These are phyloP conservation scores for Trametes cinnabarina DNA, from an alignment of 768 basidiomycete genomes.

Conservation along the genomic window DNA sequence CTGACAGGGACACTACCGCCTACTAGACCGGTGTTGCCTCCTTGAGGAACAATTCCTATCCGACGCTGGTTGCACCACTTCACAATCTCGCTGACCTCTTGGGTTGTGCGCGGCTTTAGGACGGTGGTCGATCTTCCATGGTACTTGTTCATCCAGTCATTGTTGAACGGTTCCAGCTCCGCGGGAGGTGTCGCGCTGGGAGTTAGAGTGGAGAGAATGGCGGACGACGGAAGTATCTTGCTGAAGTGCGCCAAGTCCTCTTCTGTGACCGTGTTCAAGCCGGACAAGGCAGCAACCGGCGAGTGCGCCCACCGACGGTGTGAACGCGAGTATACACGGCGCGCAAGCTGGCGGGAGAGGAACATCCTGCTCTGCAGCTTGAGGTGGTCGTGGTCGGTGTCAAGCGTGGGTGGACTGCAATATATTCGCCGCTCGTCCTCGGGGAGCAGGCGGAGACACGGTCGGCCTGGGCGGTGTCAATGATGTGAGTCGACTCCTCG, in stretches of 20 bases:
- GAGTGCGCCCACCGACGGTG: conserved; percentile 26
- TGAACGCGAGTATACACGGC: conserved; percentile 8
- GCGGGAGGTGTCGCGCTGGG: conserved; percentile 45
- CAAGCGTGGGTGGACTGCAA: not conserved
- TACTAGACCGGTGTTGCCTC: conserved; percentile 97
- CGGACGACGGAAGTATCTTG: conserved; percentile 57
- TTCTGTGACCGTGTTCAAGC: conserved; percentile 43
- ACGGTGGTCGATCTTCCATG: conserved; percentile 81
- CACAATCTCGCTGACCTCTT: conserved; percentile 86
- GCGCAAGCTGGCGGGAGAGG: conserved; percentile 20
- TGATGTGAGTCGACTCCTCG: not conserved
- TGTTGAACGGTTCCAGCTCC: conserved; percentile 79
- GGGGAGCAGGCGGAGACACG: not conserved
- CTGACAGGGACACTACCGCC: conserved; percentile 89
- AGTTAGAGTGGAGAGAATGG: conserved; percentile 67
- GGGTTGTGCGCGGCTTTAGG: conserved; percentile 81
- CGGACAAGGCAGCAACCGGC: conserved; percentile 15
- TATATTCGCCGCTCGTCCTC: not conserved
- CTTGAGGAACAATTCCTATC: conserved; percentile 94
- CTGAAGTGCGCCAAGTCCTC: conserved; percentile 67
- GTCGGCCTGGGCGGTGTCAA: too few species aligned
- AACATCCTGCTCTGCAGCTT: conserved; percentile 14
- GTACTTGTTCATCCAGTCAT: conserved; percentile 97
- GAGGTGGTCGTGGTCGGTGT: not conserved
- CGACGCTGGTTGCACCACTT: conserved; percentile 79